These are phyloP conservation scores for Crithidia bombi DNA, from an alignment of 208 protist genomes.

Conservation along the genomic window DNA sequence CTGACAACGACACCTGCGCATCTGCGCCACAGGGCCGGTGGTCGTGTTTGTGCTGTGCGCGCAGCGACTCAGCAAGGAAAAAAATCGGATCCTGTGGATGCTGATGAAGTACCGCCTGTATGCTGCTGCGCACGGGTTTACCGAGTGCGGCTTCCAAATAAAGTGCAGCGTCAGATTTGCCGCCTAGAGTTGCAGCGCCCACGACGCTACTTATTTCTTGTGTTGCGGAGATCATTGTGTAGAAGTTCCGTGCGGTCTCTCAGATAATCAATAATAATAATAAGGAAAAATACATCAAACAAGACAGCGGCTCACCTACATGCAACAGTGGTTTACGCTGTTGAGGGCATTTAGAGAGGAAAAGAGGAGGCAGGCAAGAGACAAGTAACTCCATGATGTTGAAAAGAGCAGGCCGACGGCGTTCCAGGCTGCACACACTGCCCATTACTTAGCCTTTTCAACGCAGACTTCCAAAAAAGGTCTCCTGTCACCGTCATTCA, in stretches of 20 bases:
- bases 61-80: constrained; percentile 56
- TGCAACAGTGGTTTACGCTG: no score
- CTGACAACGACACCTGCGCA: no score
- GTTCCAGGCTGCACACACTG: no score
- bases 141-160: constrained; percentile 69
- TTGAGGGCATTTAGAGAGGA: background rate
- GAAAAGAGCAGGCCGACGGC: background rate
- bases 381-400: background rate
- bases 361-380: no score
- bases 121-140: constrained; percentile 41
- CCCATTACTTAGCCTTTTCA: background rate
- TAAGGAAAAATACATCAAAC: no score
- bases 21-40: background rate
- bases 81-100: constrained; percentile 55
- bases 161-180: constrained; percentile 11
- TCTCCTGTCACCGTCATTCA: no score
- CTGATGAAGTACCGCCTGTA: constrained; percentile 58
- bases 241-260: no score
- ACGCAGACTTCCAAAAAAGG: background rate
- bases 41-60: background rate
- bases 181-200: constrained; percentile 2
- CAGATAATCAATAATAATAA: constrained; percentile 3
- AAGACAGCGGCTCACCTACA: no score
- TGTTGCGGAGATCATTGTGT: background rate
- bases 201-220: background rate